Percentiles rank a stretch among this genome's conserved stretches.
phyloP scores from a whole-genome alignment of 768 basidiomycete species.

The Leccinum barrowsii region DNA sequence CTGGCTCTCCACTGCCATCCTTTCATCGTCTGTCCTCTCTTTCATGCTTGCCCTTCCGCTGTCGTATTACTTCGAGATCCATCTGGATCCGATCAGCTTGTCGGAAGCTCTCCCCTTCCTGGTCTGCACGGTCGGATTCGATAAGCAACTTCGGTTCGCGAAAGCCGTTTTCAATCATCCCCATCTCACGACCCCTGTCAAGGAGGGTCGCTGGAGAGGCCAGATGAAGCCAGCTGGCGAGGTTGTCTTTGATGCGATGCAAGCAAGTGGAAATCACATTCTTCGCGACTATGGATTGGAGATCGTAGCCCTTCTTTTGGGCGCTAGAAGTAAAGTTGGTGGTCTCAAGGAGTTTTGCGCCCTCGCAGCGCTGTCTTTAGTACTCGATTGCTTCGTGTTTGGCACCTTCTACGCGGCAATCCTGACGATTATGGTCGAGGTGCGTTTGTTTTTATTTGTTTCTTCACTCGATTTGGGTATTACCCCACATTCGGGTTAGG shows the following conservation, averaged over 20 bases:
- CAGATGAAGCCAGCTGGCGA: constrained; percentile 74
- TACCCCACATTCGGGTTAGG: constrained; percentile 9
- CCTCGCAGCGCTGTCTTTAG: constrained; percentile 83
- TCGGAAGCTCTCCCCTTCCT: constrained; percentile 97
- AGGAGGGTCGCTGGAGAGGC: constrained; percentile 37
- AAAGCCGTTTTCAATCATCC: constrained; percentile 86
- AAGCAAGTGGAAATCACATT: constrained; percentile 75
- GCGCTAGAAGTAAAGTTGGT: constrained; percentile 81
- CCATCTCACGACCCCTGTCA: constrained; percentile 43
- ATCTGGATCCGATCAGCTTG: constrained; percentile 88
- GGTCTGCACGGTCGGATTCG: constrained; percentile 96
- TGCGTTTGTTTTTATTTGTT: constrained; percentile 34
- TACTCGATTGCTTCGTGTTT: constrained; percentile 83
- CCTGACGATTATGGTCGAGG: constrained; percentile 95
- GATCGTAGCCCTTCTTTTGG: constrained; percentile 82
- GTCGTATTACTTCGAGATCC: constrained; percentile 73
- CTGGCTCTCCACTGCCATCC: constrained; percentile 67
- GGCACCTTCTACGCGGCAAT: constrained; percentile 89
- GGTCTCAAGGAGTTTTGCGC: constrained; percentile 94
- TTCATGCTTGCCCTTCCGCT: constrained; percentile 81
- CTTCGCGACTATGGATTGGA: constrained; percentile 93
- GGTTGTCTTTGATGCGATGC: constrained; percentile 81
- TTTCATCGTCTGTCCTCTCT: constrained; percentile 77
- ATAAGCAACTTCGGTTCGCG: constrained; percentile 92
- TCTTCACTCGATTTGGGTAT: background rate